Base-by-base conservation (phyloP, 331 rosid species). In the Acacia pycnantha region DNA sequence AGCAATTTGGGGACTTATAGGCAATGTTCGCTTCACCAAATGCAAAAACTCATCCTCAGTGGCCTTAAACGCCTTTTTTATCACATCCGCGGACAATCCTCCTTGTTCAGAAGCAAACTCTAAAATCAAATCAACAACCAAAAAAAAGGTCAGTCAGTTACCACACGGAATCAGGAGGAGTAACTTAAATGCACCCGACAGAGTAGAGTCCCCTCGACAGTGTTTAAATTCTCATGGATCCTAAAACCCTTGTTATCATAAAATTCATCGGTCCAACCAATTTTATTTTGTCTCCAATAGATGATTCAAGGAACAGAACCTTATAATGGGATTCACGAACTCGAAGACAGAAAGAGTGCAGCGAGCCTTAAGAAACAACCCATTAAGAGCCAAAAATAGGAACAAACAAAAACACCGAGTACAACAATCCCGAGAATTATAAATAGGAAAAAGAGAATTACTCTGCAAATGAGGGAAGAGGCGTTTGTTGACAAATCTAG, bases 71-170 rank as follows among this genome's bases (percentile, higher is more conserved):
- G 94, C 97, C 90, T 83, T 91, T 83, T 81, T 91, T 48, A 93
- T 93, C 64, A 89, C 95, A 41, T 93, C 90, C 79, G 44, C 89
- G 0, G 95, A 93, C 3, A 93, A 79, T 51, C 94, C 92, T 14
- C 95, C 97, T 77, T 90, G 91, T 72, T 93, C 97, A 61, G 71
- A 77, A 6, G 88, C 85, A 82, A 91, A 89, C 76, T 89, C 97
- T 93, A 53, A 70, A 82, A 80, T n/a, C 54, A 47, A 77, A 70
- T 66, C 33, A 50, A 40, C 82, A 67, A 37, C 6, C 1, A 6
- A 58, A n/a, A 9, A 33, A 16, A 29, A 48, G 1, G 15, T 47
- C 5, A 64, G 31, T 6, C 15, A 10, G 24, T 47, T 21, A 27
- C 26, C 8, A 70, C 37, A 44, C 24, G 48, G 37, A 18, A 40